Evolutionary conservation across 1,139 yeast species (phyloP), one percentile per base, ranked within the genome.

Genomic region (Meyerozyma elateridarum): DNA sequence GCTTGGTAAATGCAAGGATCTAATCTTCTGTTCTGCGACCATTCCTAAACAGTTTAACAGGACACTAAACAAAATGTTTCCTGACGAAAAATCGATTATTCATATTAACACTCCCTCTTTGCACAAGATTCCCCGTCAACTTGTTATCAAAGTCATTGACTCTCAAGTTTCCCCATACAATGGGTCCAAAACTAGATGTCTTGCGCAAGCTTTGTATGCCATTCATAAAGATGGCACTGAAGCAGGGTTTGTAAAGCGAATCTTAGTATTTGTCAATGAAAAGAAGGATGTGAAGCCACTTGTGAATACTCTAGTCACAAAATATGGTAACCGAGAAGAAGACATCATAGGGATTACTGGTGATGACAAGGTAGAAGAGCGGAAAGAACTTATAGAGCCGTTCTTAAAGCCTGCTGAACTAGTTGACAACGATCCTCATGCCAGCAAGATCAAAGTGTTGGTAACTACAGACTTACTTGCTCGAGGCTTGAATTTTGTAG

Each of bases 401-500:
- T 89, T 89, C 48, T 59, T 85, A 14, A 56, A 62, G 11, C 80
- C 87, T 1, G 81, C 81, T 2, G 64, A 62, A 34, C 55, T 55
- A 30, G 35, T 73, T 2, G 61, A 51, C 14, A 47, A 51, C 13
- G 61, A 52, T 30, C 41, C 41, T 1, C 56, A 55, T 25, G 45
- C 40, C 13, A 51, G 61, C 31, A 56, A 56, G 34, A 49, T 60
- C 13, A 81, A 81, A 46, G 82, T 91, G 0, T 64, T 91, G 28
- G 77, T 91, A 1, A 83, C 95, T n/a, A 88, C 97, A 0, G 98
- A 91, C 57, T 65, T 91, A 29, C 64, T 85, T 42, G 93, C 96
- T 1, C 69, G 98, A 48, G 98, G 98, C 1, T 62, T 91, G 34
- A 91, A 91, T 51, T 89, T 91, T 61, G 72, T 74, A 38, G 84